Percentiles rank a stretch among this genome's conserved stretches.
These are phyloP conservation scores for Sphagnum tenellum DNA, from an alignment of 225 moss, liverwort and hornwort species.

Conservation along the genomic window DNA sequence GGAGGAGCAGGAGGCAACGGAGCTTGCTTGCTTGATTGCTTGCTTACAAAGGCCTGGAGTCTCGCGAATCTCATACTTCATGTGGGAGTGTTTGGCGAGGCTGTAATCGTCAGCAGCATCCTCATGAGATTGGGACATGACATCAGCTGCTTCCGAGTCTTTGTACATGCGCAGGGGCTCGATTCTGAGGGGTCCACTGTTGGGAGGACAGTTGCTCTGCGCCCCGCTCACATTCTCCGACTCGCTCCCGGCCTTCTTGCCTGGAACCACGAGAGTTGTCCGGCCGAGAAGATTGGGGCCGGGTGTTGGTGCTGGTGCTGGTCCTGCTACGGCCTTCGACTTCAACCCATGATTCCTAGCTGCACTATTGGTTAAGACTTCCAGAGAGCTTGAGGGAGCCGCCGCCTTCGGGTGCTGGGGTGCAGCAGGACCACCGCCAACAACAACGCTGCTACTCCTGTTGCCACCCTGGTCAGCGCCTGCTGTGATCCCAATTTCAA, in stretches of 20 bases:
- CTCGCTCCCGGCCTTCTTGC: not conserved
- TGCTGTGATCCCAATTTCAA: conserved; percentile 27
- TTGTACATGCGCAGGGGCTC: conserved; percentile 47
- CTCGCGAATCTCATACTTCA: conserved; percentile 90
- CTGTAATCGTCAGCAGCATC: conserved; percentile 28
- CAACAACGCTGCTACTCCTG: conserved; percentile 8
- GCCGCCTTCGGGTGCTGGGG: not conserved
- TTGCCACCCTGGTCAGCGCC: conserved; percentile 20
- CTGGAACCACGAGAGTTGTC: too few species aligned
- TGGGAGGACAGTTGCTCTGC: conserved; percentile 19
- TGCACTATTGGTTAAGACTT: conserved; percentile 5
- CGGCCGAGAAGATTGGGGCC: too few species aligned
- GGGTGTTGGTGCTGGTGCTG: too few species aligned
- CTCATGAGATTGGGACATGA: conserved; percentile 50
- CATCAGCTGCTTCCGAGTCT: conserved; percentile 38
- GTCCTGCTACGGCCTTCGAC: too few species aligned
- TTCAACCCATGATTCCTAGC: too few species aligned
- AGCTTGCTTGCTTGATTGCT: too few species aligned
- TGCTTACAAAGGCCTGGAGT: conserved; percentile 62
- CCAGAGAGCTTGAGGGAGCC: conserved; percentile 3
- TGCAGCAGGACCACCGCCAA: too few species aligned
- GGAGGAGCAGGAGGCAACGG: too few species aligned
- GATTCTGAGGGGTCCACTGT: conserved; percentile 37
- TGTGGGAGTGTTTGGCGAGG: conserved; percentile 68
- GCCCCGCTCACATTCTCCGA: not conserved